A percentile compares a stretch with the other conserved stretches of the same genome.
phyloP scores from a whole-genome alignment of 331 rosid genomes.

The Stylosanthes scabra region DNA sequence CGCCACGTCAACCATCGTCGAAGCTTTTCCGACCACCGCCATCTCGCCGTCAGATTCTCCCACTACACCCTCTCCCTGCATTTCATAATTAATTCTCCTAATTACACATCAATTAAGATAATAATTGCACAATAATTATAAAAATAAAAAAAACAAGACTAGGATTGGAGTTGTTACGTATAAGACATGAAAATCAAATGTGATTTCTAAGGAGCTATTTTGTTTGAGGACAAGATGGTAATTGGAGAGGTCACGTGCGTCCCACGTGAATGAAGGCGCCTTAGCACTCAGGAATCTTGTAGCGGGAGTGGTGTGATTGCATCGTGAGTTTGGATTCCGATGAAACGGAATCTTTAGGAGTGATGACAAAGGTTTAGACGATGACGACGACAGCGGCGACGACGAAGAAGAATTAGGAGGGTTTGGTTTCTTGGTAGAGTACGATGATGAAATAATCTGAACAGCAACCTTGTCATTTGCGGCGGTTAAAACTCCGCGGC shows the following conservation, averaged over 20 bases:
- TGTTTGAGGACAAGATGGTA: conserved; percentile 41
- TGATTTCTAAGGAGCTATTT: conserved; percentile 38
- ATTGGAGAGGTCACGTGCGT: conserved; percentile 45
- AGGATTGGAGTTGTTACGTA: conserved; percentile 47
- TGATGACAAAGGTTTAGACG: not conserved
- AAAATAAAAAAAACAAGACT: not conserved
- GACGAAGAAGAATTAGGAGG: conserved; percentile 12
- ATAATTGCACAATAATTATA: too few relatives aligned
- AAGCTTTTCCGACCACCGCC: conserved; percentile 59
- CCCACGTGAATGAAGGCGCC: conserved; percentile 50
- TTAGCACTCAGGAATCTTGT: conserved; percentile 10
- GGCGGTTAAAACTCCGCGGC: not conserved
- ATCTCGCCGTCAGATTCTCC: conserved; percentile 38
- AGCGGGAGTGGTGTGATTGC: conserved; percentile 44
- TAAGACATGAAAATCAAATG: conserved; percentile 60
- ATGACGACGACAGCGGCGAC: not conserved
- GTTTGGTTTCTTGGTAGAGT: conserved; percentile 32
- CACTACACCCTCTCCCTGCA: conserved; percentile 44
- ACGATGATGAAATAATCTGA: conserved; percentile 35
- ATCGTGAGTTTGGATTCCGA: conserved; percentile 41
- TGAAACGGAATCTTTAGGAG: conserved; percentile 46
- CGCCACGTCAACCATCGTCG: conserved; percentile 46
- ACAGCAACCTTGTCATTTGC: conserved; percentile 34
- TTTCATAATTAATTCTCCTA: not conserved
- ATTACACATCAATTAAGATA: too few relatives aligned